Evolutionary conservation across 2,329 filamentous ascomycete genomes (phyloP).

Genomic region (Exophiala sp.): DNA sequence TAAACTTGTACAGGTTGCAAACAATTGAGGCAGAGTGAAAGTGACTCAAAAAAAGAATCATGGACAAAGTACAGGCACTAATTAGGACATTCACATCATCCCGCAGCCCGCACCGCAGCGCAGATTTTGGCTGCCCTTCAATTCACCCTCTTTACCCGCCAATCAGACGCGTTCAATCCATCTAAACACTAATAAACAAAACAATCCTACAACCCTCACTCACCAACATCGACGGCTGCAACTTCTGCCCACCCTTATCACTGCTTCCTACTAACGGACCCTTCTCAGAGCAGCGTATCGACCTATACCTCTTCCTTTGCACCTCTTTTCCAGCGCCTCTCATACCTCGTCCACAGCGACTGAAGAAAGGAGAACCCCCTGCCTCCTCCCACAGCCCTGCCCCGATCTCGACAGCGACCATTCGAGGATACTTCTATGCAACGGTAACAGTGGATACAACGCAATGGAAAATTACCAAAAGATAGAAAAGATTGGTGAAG

Average conservation of each 20-base stretch:
- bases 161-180: conserved; percentile 14
- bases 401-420: neutral
- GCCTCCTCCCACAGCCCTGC: neutral
- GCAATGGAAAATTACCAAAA: conserved; percentile 94
- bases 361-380: neutral
- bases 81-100: too few species aligned
- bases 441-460: neutral
- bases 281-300: too few species aligned
- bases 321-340: too few species aligned
- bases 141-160: neutral
- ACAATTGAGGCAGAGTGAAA: too few species aligned
- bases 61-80: too few species aligned
- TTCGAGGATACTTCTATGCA: conserved; percentile 1
- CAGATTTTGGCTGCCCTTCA: too few species aligned
- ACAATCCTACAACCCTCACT: conserved; percentile 1
- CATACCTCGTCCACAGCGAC: too few species aligned
- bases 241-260: neutral
- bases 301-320: too few species aligned
- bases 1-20: too few species aligned
- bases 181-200: conserved; percentile 14
- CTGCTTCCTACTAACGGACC: too few species aligned
- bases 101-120: too few species aligned
- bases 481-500: conserved; percentile 94
- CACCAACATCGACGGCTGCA: neutral
- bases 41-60: too few species aligned